These are phyloP conservation scores for Ceratonia siliqua DNA, from an alignment of 306 rosid genomes.

Conservation along the genomic window DNA sequence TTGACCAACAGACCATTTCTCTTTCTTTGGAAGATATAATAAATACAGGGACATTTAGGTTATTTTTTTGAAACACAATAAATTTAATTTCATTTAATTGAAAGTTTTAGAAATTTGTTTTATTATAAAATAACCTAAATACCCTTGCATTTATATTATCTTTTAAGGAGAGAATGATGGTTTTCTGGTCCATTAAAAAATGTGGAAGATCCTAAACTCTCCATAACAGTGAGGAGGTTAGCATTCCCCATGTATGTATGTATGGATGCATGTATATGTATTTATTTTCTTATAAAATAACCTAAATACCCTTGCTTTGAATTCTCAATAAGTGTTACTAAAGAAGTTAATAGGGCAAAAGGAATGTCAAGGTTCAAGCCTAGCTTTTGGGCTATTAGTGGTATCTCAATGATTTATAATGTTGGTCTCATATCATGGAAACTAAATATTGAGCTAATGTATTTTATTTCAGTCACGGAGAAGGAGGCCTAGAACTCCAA, in stretches of 20 bases:
- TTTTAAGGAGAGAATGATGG: not conserved
- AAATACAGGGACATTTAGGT: not conserved
- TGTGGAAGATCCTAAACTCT: not conserved
- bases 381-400: conserved; percentile 1
- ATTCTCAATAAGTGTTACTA: not conserved
- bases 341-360: conserved; percentile 14
- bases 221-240: not conserved
- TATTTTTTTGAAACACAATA: not conserved
- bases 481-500: conserved; percentile 92
- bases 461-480: conserved; percentile 90
- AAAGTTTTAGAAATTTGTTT: not conserved
- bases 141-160: not conserved
- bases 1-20: not conserved
- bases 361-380: conserved; percentile 10
- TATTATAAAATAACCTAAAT: not conserved
- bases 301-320: no score
- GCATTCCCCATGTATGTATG: not conserved
- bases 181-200: not conserved
- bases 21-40: not conserved
- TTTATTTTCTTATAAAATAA: conserved; percentile 18
- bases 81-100: no score
- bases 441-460: conserved; percentile 35
- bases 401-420: conserved; percentile 14
- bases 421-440: conserved; percentile 12
- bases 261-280: not conserved